Base-by-base conservation (phyloP, 306 rosid genomes). In the Citrullus amarus region DNA sequence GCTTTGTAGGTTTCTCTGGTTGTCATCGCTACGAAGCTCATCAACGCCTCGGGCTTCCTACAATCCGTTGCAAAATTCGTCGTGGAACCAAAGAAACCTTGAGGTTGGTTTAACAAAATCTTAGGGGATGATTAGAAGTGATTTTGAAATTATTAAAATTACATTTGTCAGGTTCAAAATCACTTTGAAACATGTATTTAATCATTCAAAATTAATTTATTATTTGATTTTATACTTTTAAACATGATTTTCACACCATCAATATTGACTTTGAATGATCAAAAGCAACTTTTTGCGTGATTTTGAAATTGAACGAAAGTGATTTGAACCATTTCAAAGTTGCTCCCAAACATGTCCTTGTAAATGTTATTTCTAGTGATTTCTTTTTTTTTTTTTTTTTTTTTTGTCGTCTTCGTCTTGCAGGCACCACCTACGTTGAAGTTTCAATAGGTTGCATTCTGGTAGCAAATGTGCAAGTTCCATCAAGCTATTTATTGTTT, bases 1-100 rank as follows among this genome's bases (percentile, higher is more conserved):
- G 50, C 36, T 77, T 55, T 81, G 56, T 43, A 92, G 98, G 98
- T 78, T 95, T 95, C 85, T 95, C 97, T 8, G 97, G 97, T 25
- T 95, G 98, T 82, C 98, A 92, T 81, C 98, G 97, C 46, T 92
- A 87, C 0, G 98, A 95, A 78, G 97, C 98, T 79, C 98, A 95
- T 83, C 98, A 95, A 62, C 90, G 85, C 63, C 95, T 92, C 36
- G 96, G 97, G 38, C 93, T 95, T 65, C 91, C 95, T 16, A 92
- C 96, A 76, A 95, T 95, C 65, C 92, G 96, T 8, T 92, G 98
- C 84, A 92, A 92, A 88, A 83, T 95, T 74, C 93, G 98, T 2
- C 95, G 97, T 0, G 98, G 96, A 73, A 95, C 98, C 20, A 92
- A 91, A 83, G 97, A 91, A 85, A 95, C 98, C 59, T 79, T 95